These are phyloP conservation scores for Populus pruinosa DNA, from an alignment of 345 rosid genomes.

Conservation along the genomic window DNA sequence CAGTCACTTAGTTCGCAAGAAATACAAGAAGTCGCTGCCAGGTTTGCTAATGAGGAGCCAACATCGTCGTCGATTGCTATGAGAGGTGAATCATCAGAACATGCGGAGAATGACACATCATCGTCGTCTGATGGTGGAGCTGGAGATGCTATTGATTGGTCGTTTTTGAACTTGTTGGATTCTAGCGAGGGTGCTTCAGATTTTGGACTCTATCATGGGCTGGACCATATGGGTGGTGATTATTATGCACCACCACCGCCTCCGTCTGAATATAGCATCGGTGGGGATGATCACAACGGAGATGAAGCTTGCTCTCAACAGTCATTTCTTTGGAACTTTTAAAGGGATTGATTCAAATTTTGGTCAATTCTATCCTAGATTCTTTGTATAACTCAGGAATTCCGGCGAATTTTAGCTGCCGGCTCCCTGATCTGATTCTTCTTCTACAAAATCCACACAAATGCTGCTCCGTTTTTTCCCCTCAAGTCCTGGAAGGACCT, in stretches of 20 bases:
- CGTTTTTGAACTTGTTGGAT: slow-evolving; percentile 35
- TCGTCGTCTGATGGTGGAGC: slow-evolving; percentile 18
- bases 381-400: background rate
- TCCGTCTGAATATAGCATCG: background rate
- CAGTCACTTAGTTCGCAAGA: slow-evolving; percentile 41
- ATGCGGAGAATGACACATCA: background rate
- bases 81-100: background rate
- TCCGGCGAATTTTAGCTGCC: slow-evolving; percentile 6
- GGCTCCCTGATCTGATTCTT: background rate
- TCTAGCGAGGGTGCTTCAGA: slow-evolving; percentile 13
- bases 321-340: slow-evolving; percentile 63
- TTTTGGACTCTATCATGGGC: slow-evolving; percentile 24
- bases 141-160: slow-evolving; percentile 38
- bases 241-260: slow-evolving; percentile 1
- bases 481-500: background rate
- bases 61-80: background rate
- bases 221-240: slow-evolving; percentile 15
- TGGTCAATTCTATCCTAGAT: background rate
- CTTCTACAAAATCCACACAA: background rate
- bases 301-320: slow-evolving; percentile 10
- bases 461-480: background rate
- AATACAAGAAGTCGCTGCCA: slow-evolving; percentile 55
- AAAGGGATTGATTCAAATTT: background rate
- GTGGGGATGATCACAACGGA: slow-evolving; percentile 5
- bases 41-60: slow-evolving; percentile 45